phyloP scores from a whole-genome alignment of 1,139 yeast species.

The Taphrina flavorubra region DNA sequence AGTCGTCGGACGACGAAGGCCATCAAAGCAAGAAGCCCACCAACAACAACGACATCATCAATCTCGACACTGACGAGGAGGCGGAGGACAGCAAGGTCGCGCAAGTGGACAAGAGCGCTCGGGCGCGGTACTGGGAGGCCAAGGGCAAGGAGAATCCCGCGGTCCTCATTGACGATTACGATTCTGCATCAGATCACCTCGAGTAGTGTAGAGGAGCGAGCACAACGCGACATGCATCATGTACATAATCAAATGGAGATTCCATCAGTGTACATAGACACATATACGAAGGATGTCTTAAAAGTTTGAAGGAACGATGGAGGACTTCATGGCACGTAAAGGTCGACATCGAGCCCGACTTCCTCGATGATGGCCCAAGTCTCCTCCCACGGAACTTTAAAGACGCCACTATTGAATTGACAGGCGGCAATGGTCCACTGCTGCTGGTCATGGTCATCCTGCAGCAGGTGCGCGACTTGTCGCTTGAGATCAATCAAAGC shows the following conservation, averaged over 20 bases:
- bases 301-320: no score
- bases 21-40: slow-evolving; percentile 1
- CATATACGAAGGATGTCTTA: not conserved
- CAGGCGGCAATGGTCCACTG: slow-evolving; percentile 16
- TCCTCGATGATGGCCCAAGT: slow-evolving; percentile 19
- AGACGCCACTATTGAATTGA: slow-evolving; percentile 26
- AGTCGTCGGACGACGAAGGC: slow-evolving; percentile 35
- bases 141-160: slow-evolving; percentile 19
- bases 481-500: slow-evolving; percentile 14
- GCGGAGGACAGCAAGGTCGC: slow-evolving; percentile 28
- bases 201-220: not conserved
- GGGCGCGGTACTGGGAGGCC: slow-evolving; percentile 38
- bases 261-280: not conserved
- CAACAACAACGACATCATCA: slow-evolving; percentile 6
- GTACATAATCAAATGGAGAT: not conserved
- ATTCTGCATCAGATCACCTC: slow-evolving; percentile 15
- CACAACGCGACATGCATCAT: not conserved
- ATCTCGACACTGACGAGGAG: slow-evolving; percentile 24
- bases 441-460: not conserved
- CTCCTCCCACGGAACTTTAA: slow-evolving; percentile 29
- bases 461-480: slow-evolving; percentile 10
- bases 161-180: slow-evolving; percentile 7
- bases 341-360: slow-evolving; percentile 17
- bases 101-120: slow-evolving; percentile 22
- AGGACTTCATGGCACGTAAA: slow-evolving; percentile 18